Evolutionary conservation across 2,329 filamentous ascomycete genomes (phyloP), one percentile per base, ranked within the genome.

Genomic region (Sporothrix pallida): DNA sequence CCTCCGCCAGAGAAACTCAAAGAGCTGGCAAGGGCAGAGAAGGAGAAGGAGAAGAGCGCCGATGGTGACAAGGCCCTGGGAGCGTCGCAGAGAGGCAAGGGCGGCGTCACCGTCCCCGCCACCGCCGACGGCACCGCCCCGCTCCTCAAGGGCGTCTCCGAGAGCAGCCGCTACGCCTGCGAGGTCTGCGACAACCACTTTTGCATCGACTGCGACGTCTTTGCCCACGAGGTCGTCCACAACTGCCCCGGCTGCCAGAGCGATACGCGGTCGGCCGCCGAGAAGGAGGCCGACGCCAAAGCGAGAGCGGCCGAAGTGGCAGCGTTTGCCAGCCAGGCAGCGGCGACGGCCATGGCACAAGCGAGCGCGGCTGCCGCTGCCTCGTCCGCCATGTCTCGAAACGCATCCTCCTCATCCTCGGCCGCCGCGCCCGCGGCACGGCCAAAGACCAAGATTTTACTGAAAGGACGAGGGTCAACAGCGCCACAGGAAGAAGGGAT

Each of bases 181-280:
- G 89, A 92, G 77, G 90, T 91, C n/a, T 99, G 96, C 82, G 83
- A 87, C 2, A 91, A 93, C 74, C 95, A 98, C 83, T 99, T 98
- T 81, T 99, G 96, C 85, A 97, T 99, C 77, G 96, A 99, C 81
- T 99, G 96, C 81, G 96, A 99, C 81, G 90, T 98, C 31, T 98
- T 96, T 83, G 92, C 93, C 31, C 96, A 99, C 81, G 94, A 98
- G 83, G 90, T 97, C 13, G 88, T 97, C 70, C 95, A 99, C 81
- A 98, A 98, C 82, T 99, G 96, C 79, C 95, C 96, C 0, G 95
- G 95, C 0, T 99, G 96, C 81, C 91, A 89, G 81, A 88, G 87
- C 78, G 84, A 85, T 73, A 83, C 82, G 3, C 79, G 84, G 17
- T 50, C 75, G 31, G 44, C 63, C 5, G 72, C 54, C 20, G 72